Conservation (phyloP, 2,329 filamentous ascomycete species). For the Aspergillaceae sp. region DNA sequence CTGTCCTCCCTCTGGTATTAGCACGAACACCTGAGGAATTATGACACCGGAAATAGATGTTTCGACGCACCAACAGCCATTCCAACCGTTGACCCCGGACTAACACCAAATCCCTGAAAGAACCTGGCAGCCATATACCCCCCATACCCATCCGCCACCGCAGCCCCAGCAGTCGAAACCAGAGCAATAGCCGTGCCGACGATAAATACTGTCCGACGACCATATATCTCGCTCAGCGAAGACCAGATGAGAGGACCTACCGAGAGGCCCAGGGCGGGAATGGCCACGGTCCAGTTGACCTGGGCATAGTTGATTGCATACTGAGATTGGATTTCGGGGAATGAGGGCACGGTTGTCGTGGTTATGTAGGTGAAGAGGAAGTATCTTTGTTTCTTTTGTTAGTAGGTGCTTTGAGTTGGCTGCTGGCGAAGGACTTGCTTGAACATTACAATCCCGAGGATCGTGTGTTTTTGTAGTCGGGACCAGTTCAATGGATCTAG, state of each 20-base stretch:
- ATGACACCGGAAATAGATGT: too few species aligned
- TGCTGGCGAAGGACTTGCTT: slow-evolving; percentile 29
- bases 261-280: slow-evolving; percentile 44
- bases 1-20: slow-evolving; percentile 7
- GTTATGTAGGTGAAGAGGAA: slow-evolving; percentile 54
- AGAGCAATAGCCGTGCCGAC: slow-evolving; percentile 36
- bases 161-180: slow-evolving; percentile 35
- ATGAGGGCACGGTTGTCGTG: slow-evolving; percentile 49
- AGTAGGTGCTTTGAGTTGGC: background rate
- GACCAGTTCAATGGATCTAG: slow-evolving; percentile 51
- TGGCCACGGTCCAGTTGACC: slow-evolving; percentile 49
- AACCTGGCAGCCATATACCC: slow-evolving; percentile 52
- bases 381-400: slow-evolving; percentile 30
- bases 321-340: slow-evolving; percentile 41
- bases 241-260: slow-evolving; percentile 46
- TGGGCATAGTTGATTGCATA: slow-evolving; percentile 40
- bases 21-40: background rate
- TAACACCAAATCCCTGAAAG: slow-evolving; percentile 50
- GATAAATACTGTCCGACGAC: slow-evolving; percentile 44
- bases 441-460: slow-evolving; percentile 46
- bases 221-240: slow-evolving; percentile 44
- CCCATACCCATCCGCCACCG: slow-evolving; percentile 33
- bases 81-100: slow-evolving; percentile 47
- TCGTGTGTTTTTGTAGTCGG: slow-evolving; percentile 38
- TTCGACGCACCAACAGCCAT: slow-evolving; percentile 37